Base-by-base conservation (phyloP, 2,329 filamentous ascomycete genomes). In the Hypoxylon sp. region DNA sequence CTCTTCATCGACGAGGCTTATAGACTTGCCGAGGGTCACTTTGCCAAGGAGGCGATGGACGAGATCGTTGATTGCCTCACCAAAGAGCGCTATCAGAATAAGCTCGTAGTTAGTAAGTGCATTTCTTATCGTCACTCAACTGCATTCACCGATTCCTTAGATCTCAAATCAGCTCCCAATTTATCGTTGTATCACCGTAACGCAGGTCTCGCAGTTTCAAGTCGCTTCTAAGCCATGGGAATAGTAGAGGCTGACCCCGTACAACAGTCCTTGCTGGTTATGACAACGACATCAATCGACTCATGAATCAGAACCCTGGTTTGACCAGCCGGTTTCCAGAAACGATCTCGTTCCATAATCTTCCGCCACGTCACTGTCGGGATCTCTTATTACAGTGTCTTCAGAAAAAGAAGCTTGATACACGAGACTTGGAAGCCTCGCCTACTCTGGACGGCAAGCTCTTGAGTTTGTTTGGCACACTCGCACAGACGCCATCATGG, bases 1-100 rank as follows among this genome's bases (percentile, higher is more conserved):
- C 81, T 94, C 0, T 89, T 93, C 65, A 85, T 94, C 6, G 91
- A 93, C 5, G 90, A 93, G 73, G 90, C 90, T 0, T 93, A 93
- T 68, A 83, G 90, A 0, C 83, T 93, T 0, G 81, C 79, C 0
- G 83, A 86, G 0, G 87, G 86, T 0, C 71, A 73, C 0, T 93
- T 87, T 69, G 88, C 86, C 0, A 83, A 85, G 46, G 85, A 87
- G 63, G 85, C 85, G 0, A 76, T 86, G 2, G 84, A 86, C 45
- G 85, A 87, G 71, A 72, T 87, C 0, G 83, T 87, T 0, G 83
- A 86, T 64, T 81, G 77, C 0, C 73, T 83, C 0, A 86, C 83
- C 1, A 87, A 91, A 64, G 81, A 84, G 0, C 83, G 79, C 37
- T 92, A 87, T 72, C 77, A 80, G 2, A 80, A 83, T 30, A 90